Base-by-base conservation (phyloP, 441 rosid species). In the Lepidium campestre region DNA sequence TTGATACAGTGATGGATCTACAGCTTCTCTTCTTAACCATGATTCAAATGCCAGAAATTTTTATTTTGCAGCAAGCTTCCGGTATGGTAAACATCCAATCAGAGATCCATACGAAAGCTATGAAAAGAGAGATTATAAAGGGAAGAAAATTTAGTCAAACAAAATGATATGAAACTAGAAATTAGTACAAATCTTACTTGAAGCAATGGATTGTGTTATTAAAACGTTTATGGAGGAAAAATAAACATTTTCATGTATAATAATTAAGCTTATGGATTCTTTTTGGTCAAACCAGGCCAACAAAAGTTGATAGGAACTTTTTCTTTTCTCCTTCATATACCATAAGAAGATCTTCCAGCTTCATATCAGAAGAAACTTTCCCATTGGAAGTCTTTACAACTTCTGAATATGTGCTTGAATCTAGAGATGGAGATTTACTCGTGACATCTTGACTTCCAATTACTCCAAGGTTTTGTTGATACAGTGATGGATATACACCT, bases 41-140 rank as follows among this genome's bases (percentile, higher is more conserved):
- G 96, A 81, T 72, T 93, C 97, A 72, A 93, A 89, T 32, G 95
- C 93, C 45, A 87, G 74, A 76, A 89, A 93, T 75, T 89, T 91
- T 89, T 86, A 85, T 70, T 73, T 89, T 73, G 89, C 79, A 60
- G 80, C 80, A 37, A 93, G 95, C 77, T 87, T 84, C 45, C 95
- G 86, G 71, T 86, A 89, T 20, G 99, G 99, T 68, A 93, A 79
- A 82, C 86, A 85, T 29, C 99, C 97, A 20, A 89, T 77, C 81
- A 91, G 77, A 48, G 91, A 82, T 44, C 99, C 95, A 81, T 83
- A 86, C 5, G 96, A 87, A n/a, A n/a, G n/a, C n/a, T n/a, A n/a
- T n/a, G n/a, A n/a, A n/a, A n/a, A n/a, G n/a, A n/a, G n/a, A n/a
- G n/a, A n/a, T n/a, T n/a, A n/a, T n/a, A n/a, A n/a, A n/a, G n/a